Evolutionary conservation across 148 eudicot genomes (phyloP), one percentile per base, ranked within the genome.

Genomic region (Chenopodium berlandieri): DNA sequence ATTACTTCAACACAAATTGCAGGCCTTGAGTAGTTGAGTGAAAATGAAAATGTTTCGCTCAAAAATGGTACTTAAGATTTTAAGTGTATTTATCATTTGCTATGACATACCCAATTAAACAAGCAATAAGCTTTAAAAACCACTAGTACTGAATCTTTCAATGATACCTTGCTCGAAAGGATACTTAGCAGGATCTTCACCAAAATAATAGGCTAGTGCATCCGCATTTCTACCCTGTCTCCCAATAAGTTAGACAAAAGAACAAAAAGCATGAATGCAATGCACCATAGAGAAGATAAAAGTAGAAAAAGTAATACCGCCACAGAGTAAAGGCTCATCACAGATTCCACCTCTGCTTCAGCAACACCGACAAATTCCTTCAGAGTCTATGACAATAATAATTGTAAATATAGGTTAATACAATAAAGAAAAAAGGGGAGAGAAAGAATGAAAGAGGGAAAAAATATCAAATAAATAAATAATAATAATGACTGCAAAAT

Each of bases 151-250:
- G 6, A 31, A 8, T 72, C 22, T 40, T 40, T 64, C 63, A 44
- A 48, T 66, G 44, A 64, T 88, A 90, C 98, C 98, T 93, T 95
- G 98, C 85, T 95, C 98, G 79, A 95, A 93, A 11, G 98, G 97
- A 87, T 90, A 93, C n/a, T 92, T 91, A 20, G 93, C 87, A 80
- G 98, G 97, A 84, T 95, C 98, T 89, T 95, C 98, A 22, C 98
- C 98, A 88, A 95, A 93, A 88, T 93, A 95, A 40, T 87, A 78
- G 76, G 94, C 97, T 71, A 95, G 87, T 72, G 92, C 97, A 89
- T 95, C 98, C 75, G 98, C 98, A 83, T 91, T 93, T 86, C 89
- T 92, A 85, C 98, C 98, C 98, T 95, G 92, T 83, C 82, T 73
- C 81, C 71, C 72, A 84, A 79, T 46, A 83, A 75, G 87, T 82